Conservation (phyloP, 2,329 filamentous ascomycete species). For the Rutstroemia sp. region DNA sequence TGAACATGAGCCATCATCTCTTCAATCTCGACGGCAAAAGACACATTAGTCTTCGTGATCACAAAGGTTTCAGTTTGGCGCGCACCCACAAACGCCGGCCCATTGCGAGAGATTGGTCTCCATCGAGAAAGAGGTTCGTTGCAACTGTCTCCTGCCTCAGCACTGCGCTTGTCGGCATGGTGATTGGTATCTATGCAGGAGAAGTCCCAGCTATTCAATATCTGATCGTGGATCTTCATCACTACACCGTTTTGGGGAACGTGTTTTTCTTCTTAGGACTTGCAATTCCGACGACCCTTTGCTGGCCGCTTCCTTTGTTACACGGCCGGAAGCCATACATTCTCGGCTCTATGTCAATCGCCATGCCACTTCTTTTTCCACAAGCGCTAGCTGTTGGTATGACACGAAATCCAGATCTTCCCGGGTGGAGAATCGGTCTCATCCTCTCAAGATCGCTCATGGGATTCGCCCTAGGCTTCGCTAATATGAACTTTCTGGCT, state of each 20-base stretch:
- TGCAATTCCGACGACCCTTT: conserved; percentile 60
- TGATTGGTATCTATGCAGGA: conserved; percentile 70
- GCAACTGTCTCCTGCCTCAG: conserved; percentile 65
- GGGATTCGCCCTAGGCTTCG: conserved; percentile 64
- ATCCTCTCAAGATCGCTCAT: conserved; percentile 58
- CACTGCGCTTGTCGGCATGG: conserved; percentile 61
- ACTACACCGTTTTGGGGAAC: conserved; percentile 65
- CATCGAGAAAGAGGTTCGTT: conserved; percentile 57
- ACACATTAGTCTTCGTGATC: conserved; percentile 44
- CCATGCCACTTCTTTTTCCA: conserved; percentile 67
- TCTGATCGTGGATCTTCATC: conserved; percentile 61
- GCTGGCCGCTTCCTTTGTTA: conserved; percentile 67
- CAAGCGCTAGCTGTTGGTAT: conserved; percentile 60
- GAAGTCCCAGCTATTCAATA: conserved; percentile 76
- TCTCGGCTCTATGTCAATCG: conserved; percentile 58
- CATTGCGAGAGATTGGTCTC: conserved; percentile 66
- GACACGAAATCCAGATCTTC: conserved; percentile 47
- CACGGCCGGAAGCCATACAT: conserved; percentile 74
- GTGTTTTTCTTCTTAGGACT: conserved; percentile 65
- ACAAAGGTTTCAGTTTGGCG: conserved; percentile 43
- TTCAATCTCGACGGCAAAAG: conserved; percentile 41
- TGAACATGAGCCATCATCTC: conserved; percentile 12
- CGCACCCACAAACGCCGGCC: conserved; percentile 52
- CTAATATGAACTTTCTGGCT: conserved; percentile 68
- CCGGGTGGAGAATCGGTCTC: conserved; percentile 51